phyloP scores from a whole-genome alignment of 805 yeast species.

The Brettanomyces naardenensis region DNA sequence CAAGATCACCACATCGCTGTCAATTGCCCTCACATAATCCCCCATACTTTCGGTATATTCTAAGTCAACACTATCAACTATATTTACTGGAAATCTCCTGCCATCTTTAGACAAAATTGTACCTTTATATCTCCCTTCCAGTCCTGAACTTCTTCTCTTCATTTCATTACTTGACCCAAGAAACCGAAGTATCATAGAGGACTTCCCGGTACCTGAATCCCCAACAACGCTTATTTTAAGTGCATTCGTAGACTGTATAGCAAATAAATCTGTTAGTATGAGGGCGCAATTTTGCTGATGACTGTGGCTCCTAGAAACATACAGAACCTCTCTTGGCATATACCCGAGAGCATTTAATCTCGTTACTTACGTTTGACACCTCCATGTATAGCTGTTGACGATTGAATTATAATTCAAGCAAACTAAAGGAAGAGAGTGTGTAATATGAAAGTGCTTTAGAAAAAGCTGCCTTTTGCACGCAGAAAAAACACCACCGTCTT shows the following conservation, averaged over 20 bases:
- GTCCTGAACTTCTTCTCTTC: conserved; percentile 16
- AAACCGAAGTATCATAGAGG: conserved; percentile 20
- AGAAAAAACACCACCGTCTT: no score
- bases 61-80: conserved; percentile 86
- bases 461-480: no score
- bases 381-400: no score
- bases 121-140: conserved; percentile 23
- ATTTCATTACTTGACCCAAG: conserved; percentile 16
- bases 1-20: conserved; percentile 42
- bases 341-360: no score
- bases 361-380: no score
- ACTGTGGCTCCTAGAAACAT: no score
- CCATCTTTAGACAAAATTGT: conserved; percentile 24
- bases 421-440: no score
- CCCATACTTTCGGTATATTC: conserved; percentile 35
- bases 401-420: no score
- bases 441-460: no score
- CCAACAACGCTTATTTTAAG: conserved; percentile 25
- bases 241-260: background rate
- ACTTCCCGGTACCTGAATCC: conserved; percentile 25
- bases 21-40: conserved; percentile 10
- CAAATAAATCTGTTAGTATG: no score
- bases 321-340: no score
- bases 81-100: conserved; percentile 32
- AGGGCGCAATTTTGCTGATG: no score